phyloP scores from a whole-genome alignment of 2,329 filamentous ascomycete genomes.

The Corinectria fuckeliana region DNA sequence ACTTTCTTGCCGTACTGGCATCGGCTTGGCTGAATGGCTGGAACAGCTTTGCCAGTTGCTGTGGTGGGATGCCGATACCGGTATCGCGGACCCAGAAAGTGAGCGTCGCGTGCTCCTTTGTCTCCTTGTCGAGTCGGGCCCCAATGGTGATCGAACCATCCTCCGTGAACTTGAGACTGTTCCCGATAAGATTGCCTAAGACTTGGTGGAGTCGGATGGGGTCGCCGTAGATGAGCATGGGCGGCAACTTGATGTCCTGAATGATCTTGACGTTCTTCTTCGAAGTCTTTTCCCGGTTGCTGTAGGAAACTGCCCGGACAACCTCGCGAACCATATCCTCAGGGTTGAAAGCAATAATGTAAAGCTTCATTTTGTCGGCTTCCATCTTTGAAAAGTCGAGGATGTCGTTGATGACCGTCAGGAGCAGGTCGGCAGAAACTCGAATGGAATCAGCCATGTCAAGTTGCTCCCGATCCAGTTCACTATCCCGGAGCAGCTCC shows the following conservation, averaged over 20 bases:
- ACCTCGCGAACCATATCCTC: conserved; percentile 72
- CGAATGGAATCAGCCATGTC: conserved; percentile 90
- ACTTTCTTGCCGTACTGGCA: conserved; percentile 86
- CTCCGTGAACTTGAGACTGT: conserved; percentile 94
- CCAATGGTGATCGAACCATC: conserved; percentile 85
- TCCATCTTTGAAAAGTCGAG: conserved; percentile 95
- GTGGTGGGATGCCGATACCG: conserved; percentile 86
- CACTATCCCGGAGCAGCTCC: conserved; percentile 79
- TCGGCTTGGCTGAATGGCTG: conserved; percentile 93
- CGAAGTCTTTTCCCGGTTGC: conserved; percentile 67
- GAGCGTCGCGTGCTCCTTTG: conserved; percentile 71
- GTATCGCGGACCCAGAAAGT: conserved; percentile 90
- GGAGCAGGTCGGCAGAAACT: conserved; percentile 81
- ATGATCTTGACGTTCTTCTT: conserved; percentile 68
- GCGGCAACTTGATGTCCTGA: conserved; percentile 74
- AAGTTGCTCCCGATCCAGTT: conserved; percentile 75
- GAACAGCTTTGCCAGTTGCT: conserved; percentile 86
- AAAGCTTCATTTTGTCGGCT: conserved; percentile 84
- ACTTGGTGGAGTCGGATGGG: conserved; percentile 72
- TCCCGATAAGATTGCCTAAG: conserved; percentile 84
- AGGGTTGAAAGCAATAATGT: conserved; percentile 72
- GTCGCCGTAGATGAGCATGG: conserved; percentile 74
- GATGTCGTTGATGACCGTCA: conserved; percentile 96
- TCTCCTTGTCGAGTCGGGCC: conserved; percentile 75
- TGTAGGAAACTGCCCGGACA: conserved; percentile 70